Percentiles rank a stretch among this genome's conserved stretches.
Evolutionary conservation across 2,329 filamentous ascomycete species (phyloP).

Genomic region (Cladosporium sp.): DNA sequence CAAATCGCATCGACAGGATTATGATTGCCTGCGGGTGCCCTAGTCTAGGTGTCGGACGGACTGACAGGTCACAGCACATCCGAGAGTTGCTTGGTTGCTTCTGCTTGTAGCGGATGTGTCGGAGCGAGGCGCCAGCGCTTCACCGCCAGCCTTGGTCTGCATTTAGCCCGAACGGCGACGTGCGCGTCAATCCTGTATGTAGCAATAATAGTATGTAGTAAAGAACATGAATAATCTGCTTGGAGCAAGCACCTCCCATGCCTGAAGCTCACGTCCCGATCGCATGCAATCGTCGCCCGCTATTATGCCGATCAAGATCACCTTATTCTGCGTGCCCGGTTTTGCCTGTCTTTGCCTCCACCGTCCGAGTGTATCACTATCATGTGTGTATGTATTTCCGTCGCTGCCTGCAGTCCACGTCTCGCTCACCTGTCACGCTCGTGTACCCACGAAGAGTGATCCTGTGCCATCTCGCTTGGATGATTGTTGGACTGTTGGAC

Average conservation of each 20-base stretch:
- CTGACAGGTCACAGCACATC: neutral
- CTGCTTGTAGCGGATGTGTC: neutral
- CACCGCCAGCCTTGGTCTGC: conserved; percentile 5
- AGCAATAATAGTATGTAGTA: neutral
- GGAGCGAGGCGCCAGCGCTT: conserved; percentile 16
- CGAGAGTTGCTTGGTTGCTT: neutral
- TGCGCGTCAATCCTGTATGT: conserved; percentile 6
- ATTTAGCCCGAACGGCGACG: conserved; percentile 9
- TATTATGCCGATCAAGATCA: conserved; percentile 15
- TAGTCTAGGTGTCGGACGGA: neutral
- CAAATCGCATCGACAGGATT: too few relatives aligned
- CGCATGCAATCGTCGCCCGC: conserved; percentile 11
- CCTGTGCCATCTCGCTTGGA: conserved; percentile 2
- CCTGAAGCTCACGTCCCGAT: conserved; percentile 8
- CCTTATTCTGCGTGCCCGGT: neutral
- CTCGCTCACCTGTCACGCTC: neutral
- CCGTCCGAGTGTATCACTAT: neutral
- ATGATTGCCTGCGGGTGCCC: too few relatives aligned
- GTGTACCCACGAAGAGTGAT: neutral
- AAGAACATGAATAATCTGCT: neutral
- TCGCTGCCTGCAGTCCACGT: conserved; percentile 3
- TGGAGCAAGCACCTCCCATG: neutral
- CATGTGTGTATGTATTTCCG: conserved; percentile 8
- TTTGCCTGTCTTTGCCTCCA: neutral
- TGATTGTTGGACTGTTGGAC: too few relatives aligned